Base-by-base conservation (phyloP, 306 rosid genomes). In the Medicago arabica region DNA sequence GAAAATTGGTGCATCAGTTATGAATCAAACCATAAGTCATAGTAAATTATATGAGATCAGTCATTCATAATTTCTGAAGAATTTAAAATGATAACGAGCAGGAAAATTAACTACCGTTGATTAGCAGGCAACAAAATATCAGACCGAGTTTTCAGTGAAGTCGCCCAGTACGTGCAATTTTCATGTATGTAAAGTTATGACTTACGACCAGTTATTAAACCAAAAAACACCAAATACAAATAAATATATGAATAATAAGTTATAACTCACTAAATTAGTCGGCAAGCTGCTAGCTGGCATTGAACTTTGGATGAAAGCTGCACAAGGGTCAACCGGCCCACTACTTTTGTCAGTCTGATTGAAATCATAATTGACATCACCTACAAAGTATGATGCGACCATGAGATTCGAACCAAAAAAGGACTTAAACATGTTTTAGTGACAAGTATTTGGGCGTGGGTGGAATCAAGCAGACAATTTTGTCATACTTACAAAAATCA, bases 211-310 rank as follows among this genome's bases (percentile, higher is more conserved):
- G 61, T n/a, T 13, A 78, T 39, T 31, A 19, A 78, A 43, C 19
- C 8, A 23, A 31, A 2, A 68, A 41, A 67, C 67, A 59, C 60
- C 25, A 75, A 85, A 69, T 34, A 70, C 64, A 49, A 63, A 80
- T 39, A 75, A 75, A 62, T 71, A 49, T 16, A 46, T 12, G 43
- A 41, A 67, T 18, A 65, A 25, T 59, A 59, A 75, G 69, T 63
- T 51, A 69, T 18, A 78, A 82, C 98, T 90, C 88, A 89, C 98
- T 7, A 75, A 53, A 40, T 82, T 81, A 69, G 76, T 76, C 40
- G 82, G 83, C 58, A 79, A 67, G 67, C 60, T 63, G 76, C 25
- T 86, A 70, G 90, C 83, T 1, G 81, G 87, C 80, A 79, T 44
- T 6, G 71, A 53, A 81, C 71, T 79, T 83, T 69, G 86, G 80